Percentiles rank a stretch among this genome's conserved stretches.
Conservation (phyloP, 1,284 basidiomycete species). For the Phaffia rhodozyma region DNA sequence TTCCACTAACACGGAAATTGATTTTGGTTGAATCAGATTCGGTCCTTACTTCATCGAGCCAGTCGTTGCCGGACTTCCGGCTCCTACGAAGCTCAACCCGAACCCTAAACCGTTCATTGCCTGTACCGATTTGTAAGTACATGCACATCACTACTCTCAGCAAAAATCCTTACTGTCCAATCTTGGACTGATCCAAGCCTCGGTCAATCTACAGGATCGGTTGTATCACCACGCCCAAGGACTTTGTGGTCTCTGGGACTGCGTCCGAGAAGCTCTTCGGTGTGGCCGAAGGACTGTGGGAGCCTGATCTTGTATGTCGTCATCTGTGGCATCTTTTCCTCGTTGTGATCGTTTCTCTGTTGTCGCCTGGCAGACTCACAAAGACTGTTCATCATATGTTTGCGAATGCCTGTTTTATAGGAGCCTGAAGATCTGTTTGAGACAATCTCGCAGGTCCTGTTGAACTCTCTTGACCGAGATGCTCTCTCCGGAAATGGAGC, state of each 20-base stretch:
- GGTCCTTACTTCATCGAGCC: conserved; percentile 97
- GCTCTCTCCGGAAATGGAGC: conserved; percentile 96
- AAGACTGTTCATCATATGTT: not conserved
- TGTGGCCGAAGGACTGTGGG: conserved; percentile 97
- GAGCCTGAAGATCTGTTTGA: conserved; percentile 96
- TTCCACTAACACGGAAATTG: not conserved
- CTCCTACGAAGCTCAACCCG: conserved; percentile 46
- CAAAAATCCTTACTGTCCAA: not conserved
- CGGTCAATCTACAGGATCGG: conserved; percentile 49
- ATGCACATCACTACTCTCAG: too few relatives aligned
- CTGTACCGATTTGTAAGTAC: conserved; percentile 62
- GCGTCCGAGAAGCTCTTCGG: conserved; percentile 89
- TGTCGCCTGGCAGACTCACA: not conserved
- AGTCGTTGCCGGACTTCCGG: conserved; percentile 80
- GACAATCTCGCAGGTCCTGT: conserved; percentile 89
- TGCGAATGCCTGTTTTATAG: conserved; percentile 23
- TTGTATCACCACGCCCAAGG: conserved; percentile 49
- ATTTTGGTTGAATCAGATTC: conserved; percentile 42
- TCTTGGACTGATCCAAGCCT: not conserved
- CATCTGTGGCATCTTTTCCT: not conserved
- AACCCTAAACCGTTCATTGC: conserved; percentile 87
- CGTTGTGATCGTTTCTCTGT: not conserved
- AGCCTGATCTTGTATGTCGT: conserved; percentile 62
- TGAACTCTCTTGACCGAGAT: conserved; percentile 93
- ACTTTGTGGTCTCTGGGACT: conserved; percentile 93